Evolutionary conservation across 257 asterid species (phyloP), one percentile per base, ranked within the genome.

Genomic region (Solanum habrochaites): DNA sequence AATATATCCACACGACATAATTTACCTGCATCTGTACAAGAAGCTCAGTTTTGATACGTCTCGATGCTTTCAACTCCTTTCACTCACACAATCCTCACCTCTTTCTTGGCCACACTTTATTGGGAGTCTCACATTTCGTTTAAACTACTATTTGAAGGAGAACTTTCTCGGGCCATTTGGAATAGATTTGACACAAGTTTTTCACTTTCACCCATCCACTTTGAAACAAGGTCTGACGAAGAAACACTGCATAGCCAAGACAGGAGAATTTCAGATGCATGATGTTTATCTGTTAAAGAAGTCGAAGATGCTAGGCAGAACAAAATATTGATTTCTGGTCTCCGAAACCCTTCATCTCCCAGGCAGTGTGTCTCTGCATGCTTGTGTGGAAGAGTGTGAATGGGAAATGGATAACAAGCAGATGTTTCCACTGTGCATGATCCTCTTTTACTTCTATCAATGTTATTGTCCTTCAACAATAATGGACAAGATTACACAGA

Each of bases 121-220:
- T n/a, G 92, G 86, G 98, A 95, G 89, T 95, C 98, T n/a, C n/a
- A n/a, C 86, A 95, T 95, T 89, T 95, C 98, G 66, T 95, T 97
- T 60, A 93, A 87, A 93, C 94, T 88, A 95, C 91, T 85, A 95
- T 94, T 94, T 66, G 98, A 89, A 16, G 98, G 98, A 73, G 96
- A 83, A 89, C 98, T 94, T 87, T 94, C 98, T 52, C 97, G 97
- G 67, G 97, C 94, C 98, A 94, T 94, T 89, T 94, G 98, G 90
- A 94, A 94, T 81, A 94, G 95, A 88, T 93, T 94, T 47, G 98
- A 93, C 47, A 94, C 98, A 23, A 94, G 95, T 91, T 94, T 94
- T 86, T 94, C 98, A 92, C 98, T 94, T 88, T 94, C 98, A 86
- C 98, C 98, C 98, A 94, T 94, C 98, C 98, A 94, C 83, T 94